Evolutionary conservation across 1,284 basidiomycete species (phyloP).

Genomic region (Puccinia novopanici): DNA sequence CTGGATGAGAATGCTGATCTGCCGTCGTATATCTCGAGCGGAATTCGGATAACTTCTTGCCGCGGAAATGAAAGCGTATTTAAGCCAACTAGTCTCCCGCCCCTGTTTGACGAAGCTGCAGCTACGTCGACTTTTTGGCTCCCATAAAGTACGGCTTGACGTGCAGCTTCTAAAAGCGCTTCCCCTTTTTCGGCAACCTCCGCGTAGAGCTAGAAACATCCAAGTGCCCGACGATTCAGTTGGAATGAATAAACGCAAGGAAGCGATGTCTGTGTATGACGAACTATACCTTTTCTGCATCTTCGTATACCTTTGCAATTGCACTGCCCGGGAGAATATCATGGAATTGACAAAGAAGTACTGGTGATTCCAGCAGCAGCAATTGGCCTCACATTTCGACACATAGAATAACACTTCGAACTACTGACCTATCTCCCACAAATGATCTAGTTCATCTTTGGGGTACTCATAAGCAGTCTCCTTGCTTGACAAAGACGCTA

Average conservation of each 20-base stretch:
- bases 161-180: conserved; percentile 74
- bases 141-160: conserved; percentile 69
- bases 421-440: conserved; percentile 74
- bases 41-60: conserved; percentile 71
- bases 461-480: conserved; percentile 72
- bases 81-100: conserved; percentile 67
- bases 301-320: conserved; percentile 85
- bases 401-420: not conserved
- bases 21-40: conserved; percentile 50
- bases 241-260: not conserved
- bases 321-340: conserved; percentile 86
- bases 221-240: not conserved
- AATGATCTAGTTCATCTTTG: conserved; percentile 74
- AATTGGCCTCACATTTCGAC: conserved; percentile 1
- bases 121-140: conserved; percentile 59
- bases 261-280: not conserved
- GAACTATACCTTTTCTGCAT: conserved; percentile 69
- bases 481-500: conserved; percentile 72
- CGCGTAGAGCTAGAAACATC: conserved; percentile 65
- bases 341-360: conserved; percentile 57
- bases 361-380: conserved; percentile 29
- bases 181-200: conserved; percentile 72
- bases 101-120: conserved; percentile 15
- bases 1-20: conserved; percentile 63
- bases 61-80: conserved; percentile 79